Percentiles rank a stretch among this genome's conserved stretches.
Conservation (phyloP, 148 eudicot species). For the Silene conica region DNA sequence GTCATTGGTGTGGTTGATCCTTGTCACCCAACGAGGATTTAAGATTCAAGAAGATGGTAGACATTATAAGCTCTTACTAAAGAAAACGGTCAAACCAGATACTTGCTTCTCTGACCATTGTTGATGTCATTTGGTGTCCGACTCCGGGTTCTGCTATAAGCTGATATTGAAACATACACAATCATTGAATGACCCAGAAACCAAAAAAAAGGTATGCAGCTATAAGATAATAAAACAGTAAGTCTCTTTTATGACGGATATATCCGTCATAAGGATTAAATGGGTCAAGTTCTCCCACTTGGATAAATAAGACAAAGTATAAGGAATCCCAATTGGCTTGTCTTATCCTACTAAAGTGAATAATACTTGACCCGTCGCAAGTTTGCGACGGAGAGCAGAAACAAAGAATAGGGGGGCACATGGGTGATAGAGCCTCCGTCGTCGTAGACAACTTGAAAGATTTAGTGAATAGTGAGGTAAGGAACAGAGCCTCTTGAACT, state of each 20-base stretch:
- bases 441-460: not conserved
- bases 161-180: conserved; percentile 32
- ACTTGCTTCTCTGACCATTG: conserved; percentile 86
- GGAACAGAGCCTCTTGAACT: too few relatives aligned
- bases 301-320: too few relatives aligned
- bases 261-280: too few relatives aligned
- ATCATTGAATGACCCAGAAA: not conserved
- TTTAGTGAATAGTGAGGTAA: not conserved
- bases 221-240: not conserved
- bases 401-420: too few relatives aligned
- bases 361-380: too few relatives aligned
- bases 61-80: conserved; percentile 15
- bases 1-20: not conserved
- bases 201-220: too few relatives aligned
- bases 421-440: too few relatives aligned
- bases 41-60: not conserved
- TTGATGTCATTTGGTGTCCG: conserved; percentile 72
- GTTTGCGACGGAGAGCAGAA: too few relatives aligned
- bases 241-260: too few relatives aligned
- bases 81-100: conserved; percentile 82
- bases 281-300: too few relatives aligned
- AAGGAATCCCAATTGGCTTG: too few relatives aligned
- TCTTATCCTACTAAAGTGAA: too few relatives aligned
- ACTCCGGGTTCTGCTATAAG: conserved; percentile 66
- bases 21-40: not conserved